Conservation (phyloP, 2,329 filamentous ascomycete species). For the Trichoderma sp. region DNA sequence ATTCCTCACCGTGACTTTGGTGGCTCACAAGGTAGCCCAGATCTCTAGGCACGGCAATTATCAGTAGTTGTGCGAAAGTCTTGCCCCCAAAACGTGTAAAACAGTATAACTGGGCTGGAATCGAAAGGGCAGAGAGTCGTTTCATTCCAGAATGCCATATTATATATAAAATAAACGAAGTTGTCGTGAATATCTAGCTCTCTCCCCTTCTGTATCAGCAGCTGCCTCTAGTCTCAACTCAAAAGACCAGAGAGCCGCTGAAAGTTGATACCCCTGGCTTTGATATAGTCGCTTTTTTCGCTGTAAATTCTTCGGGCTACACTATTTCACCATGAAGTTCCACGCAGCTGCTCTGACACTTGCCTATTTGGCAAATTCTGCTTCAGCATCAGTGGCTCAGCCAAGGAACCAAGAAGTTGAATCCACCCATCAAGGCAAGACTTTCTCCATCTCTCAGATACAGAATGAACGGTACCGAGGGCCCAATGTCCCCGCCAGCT, state of each 20-base stretch:
- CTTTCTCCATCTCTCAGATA: conserved; percentile 33
- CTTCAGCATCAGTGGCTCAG: conserved; percentile 6
- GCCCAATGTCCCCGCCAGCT: conserved; percentile 32
- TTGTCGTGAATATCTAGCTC: neutral
- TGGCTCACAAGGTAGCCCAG: neutral
- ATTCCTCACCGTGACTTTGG: neutral
- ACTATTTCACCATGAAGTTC: conserved; percentile 20
- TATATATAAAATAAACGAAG: neutral
- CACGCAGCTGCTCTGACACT: neutral
- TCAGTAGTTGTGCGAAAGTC: neutral
- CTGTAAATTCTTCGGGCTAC: neutral
- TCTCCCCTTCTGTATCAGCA: neutral
- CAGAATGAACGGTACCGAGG: conserved; percentile 34
- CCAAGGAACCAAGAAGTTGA: neutral
- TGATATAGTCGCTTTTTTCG: neutral
- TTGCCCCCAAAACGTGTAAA: neutral
- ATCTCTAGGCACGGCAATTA: neutral
- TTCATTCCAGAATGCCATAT: neutral
- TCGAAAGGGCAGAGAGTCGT: neutral
- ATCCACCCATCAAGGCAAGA: neutral
- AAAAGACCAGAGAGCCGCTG: neutral
- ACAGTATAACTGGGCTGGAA: neutral
- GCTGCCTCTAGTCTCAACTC: neutral
- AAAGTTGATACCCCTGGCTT: neutral
- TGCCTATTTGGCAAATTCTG: conserved; percentile 3